phyloP scores from a whole-genome alignment of 2,329 filamentous ascomycete species.

The Aspergillus ustus region DNA sequence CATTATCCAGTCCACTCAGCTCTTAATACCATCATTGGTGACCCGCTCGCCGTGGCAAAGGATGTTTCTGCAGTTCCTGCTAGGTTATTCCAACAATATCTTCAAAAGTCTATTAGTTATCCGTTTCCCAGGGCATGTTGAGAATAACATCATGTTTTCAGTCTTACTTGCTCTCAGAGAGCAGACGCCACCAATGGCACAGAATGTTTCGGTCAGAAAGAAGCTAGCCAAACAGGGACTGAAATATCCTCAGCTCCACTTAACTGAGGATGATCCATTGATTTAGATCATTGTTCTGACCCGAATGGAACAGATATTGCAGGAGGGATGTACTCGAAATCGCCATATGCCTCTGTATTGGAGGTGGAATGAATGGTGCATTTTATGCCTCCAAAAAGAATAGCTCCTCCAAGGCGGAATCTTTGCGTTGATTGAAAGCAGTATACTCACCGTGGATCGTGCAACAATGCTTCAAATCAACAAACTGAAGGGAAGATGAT shows the following conservation, averaged over 20 bases:
- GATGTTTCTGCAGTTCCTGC: constrained; percentile 24
- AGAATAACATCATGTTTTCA: constrained; percentile 83
- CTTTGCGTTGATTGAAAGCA: constrained; percentile 73
- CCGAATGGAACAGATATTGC: constrained; percentile 62
- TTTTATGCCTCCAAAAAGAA: constrained; percentile 73
- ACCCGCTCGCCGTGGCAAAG: constrained; percentile 15
- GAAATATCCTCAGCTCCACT: not conserved
- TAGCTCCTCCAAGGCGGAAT: constrained; percentile 70
- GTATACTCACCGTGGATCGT: constrained; percentile 83
- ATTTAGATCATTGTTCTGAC: not conserved
- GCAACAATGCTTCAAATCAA: constrained; percentile 78
- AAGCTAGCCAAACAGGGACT: constrained; percentile 66
- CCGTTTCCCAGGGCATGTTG: constrained; percentile 81
- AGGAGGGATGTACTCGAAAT: constrained; percentile 66
- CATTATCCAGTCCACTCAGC: not conserved
- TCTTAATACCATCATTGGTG: not conserved
- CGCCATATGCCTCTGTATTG: constrained; percentile 67
- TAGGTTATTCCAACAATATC: constrained; percentile 5
- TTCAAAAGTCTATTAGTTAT: constrained; percentile 72
- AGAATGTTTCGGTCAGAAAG: constrained; percentile 68
- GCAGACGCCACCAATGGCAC: constrained; percentile 71
- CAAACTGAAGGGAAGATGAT: constrained; percentile 86
- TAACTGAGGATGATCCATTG: no score
- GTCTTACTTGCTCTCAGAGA: constrained; percentile 83
- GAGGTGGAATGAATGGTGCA: constrained; percentile 70